A percentile compares a stretch with the other conserved stretches of the same genome.
Conservation (phyloP, 140 eudicot species). For the Cichorium intybus region DNA sequence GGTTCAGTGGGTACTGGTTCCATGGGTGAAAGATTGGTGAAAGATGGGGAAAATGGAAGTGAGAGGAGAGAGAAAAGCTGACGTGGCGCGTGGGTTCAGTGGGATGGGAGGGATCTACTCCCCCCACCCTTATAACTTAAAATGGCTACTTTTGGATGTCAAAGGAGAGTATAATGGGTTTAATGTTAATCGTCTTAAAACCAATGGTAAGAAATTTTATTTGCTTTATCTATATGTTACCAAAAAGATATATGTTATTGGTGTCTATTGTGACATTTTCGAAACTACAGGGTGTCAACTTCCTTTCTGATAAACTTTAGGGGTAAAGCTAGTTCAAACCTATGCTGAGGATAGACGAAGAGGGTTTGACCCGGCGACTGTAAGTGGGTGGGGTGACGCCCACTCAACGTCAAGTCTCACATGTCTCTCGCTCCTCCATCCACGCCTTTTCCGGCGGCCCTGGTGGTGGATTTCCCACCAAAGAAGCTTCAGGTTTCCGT, state of each 20-base stretch:
- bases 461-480: constrained; percentile 27
- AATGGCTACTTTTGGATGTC: neutral
- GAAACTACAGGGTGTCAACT: neutral
- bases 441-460: constrained; percentile 32
- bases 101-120: too few species aligned
- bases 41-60: too few species aligned
- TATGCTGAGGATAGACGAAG: neutral
- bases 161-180: neutral
- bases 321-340: neutral
- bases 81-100: too few species aligned
- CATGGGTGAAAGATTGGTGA: too few species aligned
- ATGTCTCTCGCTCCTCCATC: constrained; percentile 31
- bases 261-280: neutral
- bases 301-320: neutral
- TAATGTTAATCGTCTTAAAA: neutral
- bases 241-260: neutral
- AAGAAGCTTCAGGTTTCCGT: constrained; percentile 24
- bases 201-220: neutral
- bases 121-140: too few species aligned
- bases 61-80: too few species aligned
- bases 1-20: too few species aligned
- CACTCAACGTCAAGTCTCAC: constrained; percentile 34
- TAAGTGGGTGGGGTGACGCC: constrained; percentile 5
- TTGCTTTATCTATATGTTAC: neutral
- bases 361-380: constrained; percentile 5